Base-by-base conservation (phyloP, 1,284 basidiomycete species). In the Spongiforma sp. region DNA sequence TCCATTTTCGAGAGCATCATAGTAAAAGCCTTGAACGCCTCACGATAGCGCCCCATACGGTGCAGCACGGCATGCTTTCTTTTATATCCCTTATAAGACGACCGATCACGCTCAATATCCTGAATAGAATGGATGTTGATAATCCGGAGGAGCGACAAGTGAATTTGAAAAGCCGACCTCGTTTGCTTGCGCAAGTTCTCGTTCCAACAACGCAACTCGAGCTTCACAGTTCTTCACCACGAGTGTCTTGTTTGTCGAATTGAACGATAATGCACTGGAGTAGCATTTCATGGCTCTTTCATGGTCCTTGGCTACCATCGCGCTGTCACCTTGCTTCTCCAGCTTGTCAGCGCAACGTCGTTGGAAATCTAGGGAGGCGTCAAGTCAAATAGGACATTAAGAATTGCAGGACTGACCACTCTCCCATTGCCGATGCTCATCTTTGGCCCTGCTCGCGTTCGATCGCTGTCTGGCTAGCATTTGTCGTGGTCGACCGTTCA, bases 141-240 rank as follows among this genome's bases (percentile, higher is more conserved):
- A 21, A 57, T 8, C n/a, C n/a, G n/a, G n/a, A n/a, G n/a, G n/a
- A 8, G 37, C 28, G 21, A 15, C 10, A 39, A 57, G 37, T 37
- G 34, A 28, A n/a, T 36, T 19, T 19, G 26, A 57, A 39, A 57
- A 14, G 24, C 55, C 37, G 52, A 68, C 66, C 67, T 66, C 43
- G 9, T 68, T 32, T 2, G 67, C 64, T 33, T 68, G 57, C 12
- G 14, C 30, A 26, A 67, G 39, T 5, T 50, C 66, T 3, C 57
- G 64, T 1, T 4, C 50, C 67, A 56, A 67, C 4, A 33, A 39
- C 15, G 26, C 55, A 21, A 12, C 46, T 30, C 53, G 43, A 8
- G 46, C 64, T 48, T 41, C 46, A n/a, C 67, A 68, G 10, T 59
- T 39, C 39, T 59, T 69, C 21, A 67, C 17, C 19, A 63, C 37